A percentile compares a stretch with the other conserved stretches of the same genome.
Conservation (phyloP, 2,329 filamentous ascomycete species). For the Chrysoporthe austroafricana region DNA sequence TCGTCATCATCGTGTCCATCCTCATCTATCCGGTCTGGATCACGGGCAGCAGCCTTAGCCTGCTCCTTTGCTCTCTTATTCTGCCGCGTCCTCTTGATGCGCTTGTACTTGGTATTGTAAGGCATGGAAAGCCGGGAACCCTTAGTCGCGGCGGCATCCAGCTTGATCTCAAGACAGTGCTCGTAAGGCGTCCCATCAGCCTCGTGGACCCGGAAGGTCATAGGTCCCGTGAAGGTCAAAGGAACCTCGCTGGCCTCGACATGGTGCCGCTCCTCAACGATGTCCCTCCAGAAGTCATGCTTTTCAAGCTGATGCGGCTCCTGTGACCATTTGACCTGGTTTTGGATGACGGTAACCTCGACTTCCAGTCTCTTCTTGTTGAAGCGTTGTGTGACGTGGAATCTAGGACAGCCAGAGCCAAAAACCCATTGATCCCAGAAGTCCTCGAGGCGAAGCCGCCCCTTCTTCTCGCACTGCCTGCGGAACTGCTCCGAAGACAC, state of each 20-base stretch:
- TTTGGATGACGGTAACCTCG: constrained; percentile 85
- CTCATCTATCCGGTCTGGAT: constrained; percentile 55
- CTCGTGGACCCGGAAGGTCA: constrained; percentile 98
- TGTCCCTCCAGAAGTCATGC: constrained; percentile 78
- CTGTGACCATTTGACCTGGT: constrained; percentile 61
- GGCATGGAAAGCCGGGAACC: constrained; percentile 85
- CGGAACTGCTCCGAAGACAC: constrained; percentile 78
- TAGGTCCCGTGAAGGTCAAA: constrained; percentile 88
- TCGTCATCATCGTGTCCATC: constrained; percentile 70
- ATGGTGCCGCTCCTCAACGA: constrained; percentile 75
- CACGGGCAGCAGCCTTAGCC: constrained; percentile 59
- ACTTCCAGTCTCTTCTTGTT: constrained; percentile 98
- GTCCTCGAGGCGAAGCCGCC: constrained; percentile 81
- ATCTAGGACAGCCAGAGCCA: constrained; percentile 84
- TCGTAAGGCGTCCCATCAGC: constrained; percentile 98
- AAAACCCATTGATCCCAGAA: constrained; percentile 96
- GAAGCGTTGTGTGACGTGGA: constrained; percentile 85
- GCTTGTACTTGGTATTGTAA: constrained; percentile 99
- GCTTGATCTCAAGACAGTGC: constrained; percentile 94
- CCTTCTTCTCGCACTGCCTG: constrained; percentile 83
- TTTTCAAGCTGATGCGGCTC: constrained; percentile 64
- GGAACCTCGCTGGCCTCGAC: constrained; percentile 73
- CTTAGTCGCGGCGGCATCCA: constrained; percentile 69
- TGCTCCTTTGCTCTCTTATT: constrained; percentile 72
- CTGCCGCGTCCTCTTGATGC: constrained; percentile 80